Evolutionary conservation across 352 stramenopile species (phyloP).

Genomic region (Globisporangium alternatum): DNA sequence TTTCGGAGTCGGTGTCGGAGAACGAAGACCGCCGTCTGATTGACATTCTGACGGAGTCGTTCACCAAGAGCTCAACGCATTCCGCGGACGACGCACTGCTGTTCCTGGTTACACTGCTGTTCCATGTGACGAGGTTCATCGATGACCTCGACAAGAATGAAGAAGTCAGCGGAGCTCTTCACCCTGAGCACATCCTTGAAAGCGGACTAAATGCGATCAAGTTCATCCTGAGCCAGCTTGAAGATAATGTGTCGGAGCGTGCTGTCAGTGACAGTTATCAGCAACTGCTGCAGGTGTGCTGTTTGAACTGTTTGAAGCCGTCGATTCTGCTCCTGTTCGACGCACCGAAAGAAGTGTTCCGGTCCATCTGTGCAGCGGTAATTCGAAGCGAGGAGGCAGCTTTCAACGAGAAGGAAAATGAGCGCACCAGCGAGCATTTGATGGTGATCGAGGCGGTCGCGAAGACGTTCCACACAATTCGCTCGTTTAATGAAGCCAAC

Average conservation of each 20-base stretch:
- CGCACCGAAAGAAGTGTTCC: conserved; percentile 41
- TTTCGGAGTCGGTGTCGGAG: conserved; percentile 18
- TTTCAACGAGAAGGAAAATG: neutral
- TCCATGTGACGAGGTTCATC: conserved; percentile 38
- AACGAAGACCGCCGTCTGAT: conserved; percentile 19
- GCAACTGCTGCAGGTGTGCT: conserved; percentile 35
- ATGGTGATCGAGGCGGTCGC: conserved; percentile 31
- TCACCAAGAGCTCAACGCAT: conserved; percentile 34
- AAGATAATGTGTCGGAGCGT: conserved; percentile 15
- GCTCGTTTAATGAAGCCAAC: conserved; percentile 30
- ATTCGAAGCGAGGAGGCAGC: neutral
- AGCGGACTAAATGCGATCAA: conserved; percentile 34
- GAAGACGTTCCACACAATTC: conserved; percentile 33
- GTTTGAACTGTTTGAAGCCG: conserved; percentile 39
- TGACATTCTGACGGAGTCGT: conserved; percentile 40
- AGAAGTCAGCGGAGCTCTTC: conserved; percentile 18
- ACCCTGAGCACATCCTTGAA: conserved; percentile 27
- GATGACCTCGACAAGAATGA: conserved; percentile 22
- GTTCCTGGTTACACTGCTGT: conserved; percentile 41
- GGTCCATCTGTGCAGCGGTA: conserved; percentile 23
- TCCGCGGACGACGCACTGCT: conserved; percentile 25
- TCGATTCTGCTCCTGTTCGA: conserved; percentile 59
- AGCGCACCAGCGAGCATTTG: conserved; percentile 4
- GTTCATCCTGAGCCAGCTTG: conserved; percentile 34
- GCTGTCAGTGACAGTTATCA: conserved; percentile 14